Conservation (phyloP, 2,329 filamentous ascomycete genomes). For the Penicillium sp. region DNA sequence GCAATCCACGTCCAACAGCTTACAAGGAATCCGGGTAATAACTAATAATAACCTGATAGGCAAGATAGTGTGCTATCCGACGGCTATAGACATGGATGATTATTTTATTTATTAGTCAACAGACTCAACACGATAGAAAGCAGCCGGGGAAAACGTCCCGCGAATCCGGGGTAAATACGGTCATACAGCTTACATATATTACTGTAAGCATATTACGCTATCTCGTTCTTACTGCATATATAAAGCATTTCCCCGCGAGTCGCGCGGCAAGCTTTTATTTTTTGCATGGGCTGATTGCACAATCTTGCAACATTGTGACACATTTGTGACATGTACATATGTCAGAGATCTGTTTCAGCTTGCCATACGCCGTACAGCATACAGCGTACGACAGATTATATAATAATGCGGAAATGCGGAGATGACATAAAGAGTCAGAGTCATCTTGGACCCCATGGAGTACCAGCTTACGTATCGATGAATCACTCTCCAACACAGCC, state of each 20-base stretch:
- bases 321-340: too few relatives aligned
- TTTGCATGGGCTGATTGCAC: too few relatives aligned
- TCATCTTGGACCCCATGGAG: neutral
- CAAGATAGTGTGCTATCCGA: too few relatives aligned
- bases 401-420: neutral
- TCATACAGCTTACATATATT: too few relatives aligned
- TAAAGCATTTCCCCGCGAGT: neutral
- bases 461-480: neutral
- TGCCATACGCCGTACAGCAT: too few relatives aligned
- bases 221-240: neutral
- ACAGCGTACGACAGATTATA: too few relatives aligned
- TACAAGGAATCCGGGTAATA: too few relatives aligned
- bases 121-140: too few relatives aligned
- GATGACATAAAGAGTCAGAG: neutral
- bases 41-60: too few relatives aligned
- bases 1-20: too few relatives aligned
- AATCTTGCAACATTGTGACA: neutral
- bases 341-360: neutral
- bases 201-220: neutral
- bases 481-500: too few relatives aligned
- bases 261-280: neutral
- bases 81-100: neutral
- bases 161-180: constrained; percentile 2
- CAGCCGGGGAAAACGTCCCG: neutral
- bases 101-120: too few relatives aligned